Base-by-base conservation (phyloP, 352 stramenopile genomes). In the Phytopythium delawarense region DNA sequence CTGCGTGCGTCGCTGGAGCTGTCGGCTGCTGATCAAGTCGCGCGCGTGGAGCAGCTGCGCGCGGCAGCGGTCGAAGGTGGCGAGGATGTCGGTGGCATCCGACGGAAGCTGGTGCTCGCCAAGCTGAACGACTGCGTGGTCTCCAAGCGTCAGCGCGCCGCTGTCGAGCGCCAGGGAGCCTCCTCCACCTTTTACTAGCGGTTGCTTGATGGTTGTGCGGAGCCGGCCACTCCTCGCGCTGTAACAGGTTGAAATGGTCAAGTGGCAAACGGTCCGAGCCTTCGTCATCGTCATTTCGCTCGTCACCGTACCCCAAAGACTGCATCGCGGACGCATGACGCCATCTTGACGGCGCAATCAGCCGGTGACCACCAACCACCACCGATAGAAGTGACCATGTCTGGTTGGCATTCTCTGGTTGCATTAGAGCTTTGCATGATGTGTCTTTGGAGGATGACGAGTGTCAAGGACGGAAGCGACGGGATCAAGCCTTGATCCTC, bases 121-220 rank as follows among this genome's bases (percentile, higher is more conserved):
- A 89, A 91, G 67, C 71, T 86, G 18, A 73, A 79, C 53, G 72
- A 71, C 39, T 71, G 76, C 21, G 42, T 85, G 21, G 69, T 58
- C 13, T 37, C 55, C 49, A 85, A 81, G 65, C 74, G 76, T 9
- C 66, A 74, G 60, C 72, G 69, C n/a, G 46, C 46, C 2, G 23
- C 21, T 28, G 25, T 2, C 11, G 46, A 34, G 2, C 46, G 21
- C 21, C 46, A 23, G 2, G 46, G n/a, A 8, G n/a, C 44, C 20
- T 30, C 7, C 21, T 20, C 46, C 2, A 52, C 46, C 9, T 52
- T 52, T 13, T 52, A 52, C 46, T 52, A 52, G 46, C 3, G 5
- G 21, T 5, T 4, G 37, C 13, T 11, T 42, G 37, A 12, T 45
- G 39, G 39, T n/a, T 13, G 15, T 45, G 39, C 7, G 16, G 39